Evolutionary conservation across 2,329 filamentous ascomycete genomes (phyloP), one percentile per base, ranked within the genome.

Genomic region (Arthrinium phaeospermum): DNA sequence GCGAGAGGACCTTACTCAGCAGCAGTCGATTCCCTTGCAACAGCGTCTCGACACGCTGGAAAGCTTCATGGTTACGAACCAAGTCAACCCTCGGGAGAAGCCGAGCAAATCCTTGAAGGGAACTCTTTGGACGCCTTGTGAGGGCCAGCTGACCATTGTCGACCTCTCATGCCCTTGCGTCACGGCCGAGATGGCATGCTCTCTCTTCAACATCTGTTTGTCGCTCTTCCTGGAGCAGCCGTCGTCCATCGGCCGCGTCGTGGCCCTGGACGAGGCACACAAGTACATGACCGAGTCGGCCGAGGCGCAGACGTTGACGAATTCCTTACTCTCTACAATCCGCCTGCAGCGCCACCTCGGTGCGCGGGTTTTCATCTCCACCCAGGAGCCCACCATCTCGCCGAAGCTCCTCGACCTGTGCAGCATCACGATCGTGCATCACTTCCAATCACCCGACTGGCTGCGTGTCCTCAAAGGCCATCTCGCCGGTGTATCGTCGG

Each of bases 231-330:
- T 94, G 0, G 88, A 92, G 72, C 84, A 89, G 67, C 80, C 85
- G 0, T 74, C 80, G 0, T 79, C 79, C 0, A 77, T 86, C 0
- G 90, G 91, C 0, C 86, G 90, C 5, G 84, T 95, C 49, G 81
- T 95, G 19, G 92, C 92, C 0, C 83, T 95, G 0, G 93, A 96
- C 74, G 93, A 96, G 78, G 93, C 93, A 0, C 93, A 96, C 78
- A 95, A 95, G 82, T 94, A 91, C 78, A 90, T 94, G 87, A 88
- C 86, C 16, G 83, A 85, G 0, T 87, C 87, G 0, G 79, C 85
- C 0, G 90, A 91, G 53, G 88, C 89, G 0, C 79, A 82, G 2
- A 83, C 83, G 0, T 85, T 95, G 41, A 94, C 92, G 0, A 85
- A 92, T 7, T 85, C 85, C 0, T 83, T 95, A 0, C 83, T 94